phyloP scores from a whole-genome alignment of 192 early-diverging fungal species.

The Linnemannia schmuckeri region DNA sequence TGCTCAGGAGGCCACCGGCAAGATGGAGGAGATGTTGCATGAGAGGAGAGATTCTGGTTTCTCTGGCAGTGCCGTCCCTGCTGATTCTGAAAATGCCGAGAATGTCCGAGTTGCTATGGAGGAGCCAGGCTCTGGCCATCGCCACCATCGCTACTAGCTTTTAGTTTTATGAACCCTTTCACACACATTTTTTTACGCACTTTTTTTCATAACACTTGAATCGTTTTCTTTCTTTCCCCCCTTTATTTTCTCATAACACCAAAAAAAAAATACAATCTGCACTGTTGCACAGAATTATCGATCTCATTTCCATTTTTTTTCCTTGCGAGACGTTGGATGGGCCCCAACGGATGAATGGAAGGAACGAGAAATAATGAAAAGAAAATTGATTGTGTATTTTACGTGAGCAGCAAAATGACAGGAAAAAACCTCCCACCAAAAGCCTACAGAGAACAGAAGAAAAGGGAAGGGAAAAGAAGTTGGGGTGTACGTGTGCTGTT shows the following conservation, averaged over 20 bases:
- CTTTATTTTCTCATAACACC: neutral
- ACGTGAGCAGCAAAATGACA: neutral
- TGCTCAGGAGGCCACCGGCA: neutral
- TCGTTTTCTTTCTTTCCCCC: neutral
- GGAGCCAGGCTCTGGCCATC: slow-evolving; percentile 55
- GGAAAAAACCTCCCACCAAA: neutral
- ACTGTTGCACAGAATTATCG: neutral
- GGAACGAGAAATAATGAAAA: neutral
- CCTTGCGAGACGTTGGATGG: neutral
- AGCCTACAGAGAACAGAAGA: neutral
- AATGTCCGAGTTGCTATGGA: slow-evolving; percentile 34
- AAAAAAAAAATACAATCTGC: neutral
- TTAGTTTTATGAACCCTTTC: neutral
- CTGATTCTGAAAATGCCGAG: neutral
- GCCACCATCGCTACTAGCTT: slow-evolving; percentile 32
- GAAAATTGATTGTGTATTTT: neutral
- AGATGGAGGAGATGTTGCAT: neutral
- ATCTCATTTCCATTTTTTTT: neutral
- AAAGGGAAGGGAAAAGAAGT: no score
- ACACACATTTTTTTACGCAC: neutral
- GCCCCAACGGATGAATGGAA: neutral
- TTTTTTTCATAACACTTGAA: neutral
- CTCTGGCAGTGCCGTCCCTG: neutral
- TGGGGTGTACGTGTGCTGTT: neutral
- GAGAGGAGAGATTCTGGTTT: neutral